Evolutionary conservation across 2,329 filamentous ascomycete species (phyloP).

Genomic region (Ophiocordyceps camponoti-saundersi): DNA sequence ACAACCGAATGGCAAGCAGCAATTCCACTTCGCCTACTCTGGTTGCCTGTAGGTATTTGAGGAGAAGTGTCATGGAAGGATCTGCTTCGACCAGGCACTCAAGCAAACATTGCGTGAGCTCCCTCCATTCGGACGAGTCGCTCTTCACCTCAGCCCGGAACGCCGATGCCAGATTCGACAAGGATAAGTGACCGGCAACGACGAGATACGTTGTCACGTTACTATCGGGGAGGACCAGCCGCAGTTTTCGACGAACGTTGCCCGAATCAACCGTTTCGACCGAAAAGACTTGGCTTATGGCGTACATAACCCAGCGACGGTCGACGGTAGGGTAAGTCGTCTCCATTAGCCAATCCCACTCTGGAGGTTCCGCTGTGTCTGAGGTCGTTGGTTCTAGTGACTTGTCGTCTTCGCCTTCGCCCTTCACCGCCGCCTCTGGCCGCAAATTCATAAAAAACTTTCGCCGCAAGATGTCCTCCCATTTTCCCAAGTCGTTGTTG

Average conservation of each 20-base stretch:
- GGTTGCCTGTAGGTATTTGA: constrained; percentile 47
- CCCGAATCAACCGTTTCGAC: constrained; percentile 28
- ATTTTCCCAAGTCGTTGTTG: constrained; percentile 25
- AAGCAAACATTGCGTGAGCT: constrained; percentile 43
- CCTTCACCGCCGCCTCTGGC: constrained; percentile 5
- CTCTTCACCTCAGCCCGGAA: constrained; percentile 30
- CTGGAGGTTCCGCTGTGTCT: constrained; percentile 14
- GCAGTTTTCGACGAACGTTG: constrained; percentile 13
- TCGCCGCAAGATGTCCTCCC: constrained; percentile 31
- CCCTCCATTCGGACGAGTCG: constrained; percentile 24
- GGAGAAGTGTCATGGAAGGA: constrained; percentile 47
- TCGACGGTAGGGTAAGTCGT: constrained; percentile 37
- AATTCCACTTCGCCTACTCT: constrained; percentile 50
- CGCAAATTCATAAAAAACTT: constrained; percentile 28
- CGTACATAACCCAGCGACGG: constrained; percentile 46
- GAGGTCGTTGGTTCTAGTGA: constrained; percentile 4
- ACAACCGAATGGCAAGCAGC: constrained; percentile 43
- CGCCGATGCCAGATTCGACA: constrained; percentile 40
- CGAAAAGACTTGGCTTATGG: constrained; percentile 43
- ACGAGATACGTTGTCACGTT: constrained; percentile 41
- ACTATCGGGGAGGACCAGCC: constrained; percentile 28
- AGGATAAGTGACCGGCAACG: constrained; percentile 41
- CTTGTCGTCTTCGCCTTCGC: constrained; percentile 7
- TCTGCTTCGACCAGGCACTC: constrained; percentile 47
- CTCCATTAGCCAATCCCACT: constrained; percentile 33